Base-by-base conservation (phyloP, 2,329 filamentous ascomycete species). In the Chrysoporthe austroafricana region DNA sequence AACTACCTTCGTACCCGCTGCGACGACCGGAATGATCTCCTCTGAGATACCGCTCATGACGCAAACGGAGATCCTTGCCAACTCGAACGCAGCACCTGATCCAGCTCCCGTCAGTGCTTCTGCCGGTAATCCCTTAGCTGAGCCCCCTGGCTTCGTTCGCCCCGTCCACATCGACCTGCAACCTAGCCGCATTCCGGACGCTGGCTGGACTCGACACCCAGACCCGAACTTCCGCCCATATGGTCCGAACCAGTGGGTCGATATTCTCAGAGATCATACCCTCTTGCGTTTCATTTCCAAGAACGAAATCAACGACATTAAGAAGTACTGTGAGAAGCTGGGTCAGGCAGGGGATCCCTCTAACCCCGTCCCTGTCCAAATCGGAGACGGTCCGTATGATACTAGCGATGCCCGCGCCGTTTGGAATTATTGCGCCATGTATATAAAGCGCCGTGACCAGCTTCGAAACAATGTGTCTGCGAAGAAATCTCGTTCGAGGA, bases 371-470 rank as follows among this genome's bases (percentile, higher is more conserved):
- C 56, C 48, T 8, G 50, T 11, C 4, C 39, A 26, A 43, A 39
- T 69, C 32, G 32, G 50, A 1, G 16, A 50, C 39, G 46, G 62
- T 3, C 26, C 32, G 2, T 68, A 63, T 58, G 57, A 48, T 32
- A 65, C 66, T 1, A 44, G 26, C 34, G 69, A 70, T 63, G 69
- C 69, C 7, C 63, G 48, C 44, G 56, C 59, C 2, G 69, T 70
- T 34, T 70, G 69, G 69, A 48, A 57, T 42, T 66, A 68, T 59
- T 68, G 66, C 66, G 43, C 64, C 21, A 60, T 66, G 5, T 70
- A 70, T 36, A 60, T 68, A 16, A 64, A 67, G n/a, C 66, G 69
- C 21, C 66, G 69, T 32, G 14, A 64, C 48, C 69, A 70, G 69
- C 60, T 66, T 4, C 54, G 60, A 54, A 70, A 70, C 69, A 70